Conservation (phyloP, 768 basidiomycete genomes). For the Boletus rex-veris region DNA sequence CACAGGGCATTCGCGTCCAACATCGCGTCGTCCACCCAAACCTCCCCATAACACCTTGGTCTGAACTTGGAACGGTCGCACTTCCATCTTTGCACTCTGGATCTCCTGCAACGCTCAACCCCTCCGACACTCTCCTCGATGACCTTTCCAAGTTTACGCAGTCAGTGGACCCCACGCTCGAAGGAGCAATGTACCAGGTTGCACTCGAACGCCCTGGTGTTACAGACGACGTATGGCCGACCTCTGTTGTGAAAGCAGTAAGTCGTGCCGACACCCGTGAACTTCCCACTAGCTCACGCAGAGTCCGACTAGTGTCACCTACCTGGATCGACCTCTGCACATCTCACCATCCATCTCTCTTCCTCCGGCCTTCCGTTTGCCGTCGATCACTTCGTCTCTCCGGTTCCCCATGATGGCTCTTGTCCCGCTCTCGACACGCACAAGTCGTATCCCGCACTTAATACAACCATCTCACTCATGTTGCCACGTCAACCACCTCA, state of each 20-base stretch:
- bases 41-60: slow-evolving; percentile 24
- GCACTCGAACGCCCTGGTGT: slow-evolving; percentile 53
- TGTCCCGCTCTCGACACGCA: slow-evolving; percentile 40
- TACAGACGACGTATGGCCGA: slow-evolving; percentile 33
- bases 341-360: slow-evolving; percentile 53
- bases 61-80: slow-evolving; percentile 24
- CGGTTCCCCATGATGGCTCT: slow-evolving; percentile 64
- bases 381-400: slow-evolving; percentile 68
- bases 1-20: slow-evolving; percentile 18
- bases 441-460: slow-evolving; percentile 29
- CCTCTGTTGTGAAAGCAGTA: slow-evolving; percentile 37
- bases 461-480: slow-evolving; percentile 55
- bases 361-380: slow-evolving; percentile 51
- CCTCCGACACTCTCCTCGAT: slow-evolving; percentile 40
- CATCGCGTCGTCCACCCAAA: slow-evolving; percentile 35
- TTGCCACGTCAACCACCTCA: slow-evolving; percentile 50
- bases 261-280: slow-evolving; percentile 53
- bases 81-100: slow-evolving; percentile 31
- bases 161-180: slow-evolving; percentile 35
- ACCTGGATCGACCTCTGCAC: slow-evolving; percentile 47
- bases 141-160: slow-evolving; percentile 47
- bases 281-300: slow-evolving; percentile 13
- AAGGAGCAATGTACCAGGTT: slow-evolving; percentile 63
- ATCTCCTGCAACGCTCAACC: slow-evolving; percentile 34
- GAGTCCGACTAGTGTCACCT: slow-evolving; percentile 60